Base-by-base conservation (phyloP, 352 stramenopile species). In the Globisporangium uncinulatum region DNA sequence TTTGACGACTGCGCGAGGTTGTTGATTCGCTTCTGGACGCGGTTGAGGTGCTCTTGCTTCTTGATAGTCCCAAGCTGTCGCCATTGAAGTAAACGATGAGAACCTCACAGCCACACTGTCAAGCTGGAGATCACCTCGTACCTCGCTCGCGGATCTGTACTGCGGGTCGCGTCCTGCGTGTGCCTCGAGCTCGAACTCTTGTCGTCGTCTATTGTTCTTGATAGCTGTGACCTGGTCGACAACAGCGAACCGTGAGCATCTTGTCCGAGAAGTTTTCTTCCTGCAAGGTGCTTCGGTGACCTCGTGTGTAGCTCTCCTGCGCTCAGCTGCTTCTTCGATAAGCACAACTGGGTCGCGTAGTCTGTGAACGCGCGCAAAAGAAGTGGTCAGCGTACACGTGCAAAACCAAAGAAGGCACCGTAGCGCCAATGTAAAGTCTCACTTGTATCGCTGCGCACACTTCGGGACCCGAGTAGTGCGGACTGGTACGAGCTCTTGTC, bases 251-350 rank as follows among this genome's bases (percentile, higher is more conserved):
- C 44, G 20, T 49, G 17, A 51, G 14, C 21, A 17, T 31, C 19
- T 3, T 48, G 21, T 31, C 8, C 20, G 29, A 36, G 29, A 17
- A 15, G 7, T 14, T 29, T 6, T 21, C n/a, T 10, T 31, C 4
- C 17, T 11, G 1, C 10, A 13, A 54, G 19, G 8, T 29, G 43
- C 1, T 13, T 14, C 1, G 3, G 6, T 9, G 8, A 76, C 71
- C 69, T 78, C 69, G 32, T 70, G 51, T 21, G 43, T 45, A 21
- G 61, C 53, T 44, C 57, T 53, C 42, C 62, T 59, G 21, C 65
- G 62, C 13, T 67, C 67, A 2, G 45, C 61, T 20, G 70, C 67
- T 43, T 74, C 65, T 34, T 61, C 46, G 10, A 82, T 73, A 6
- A 70, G 32, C n/a, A 66, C 50, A 19, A 69, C 48, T 29, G 67